Base-by-base conservation (phyloP, 129 eudicot genomes). In the Sambucus nigra region DNA sequence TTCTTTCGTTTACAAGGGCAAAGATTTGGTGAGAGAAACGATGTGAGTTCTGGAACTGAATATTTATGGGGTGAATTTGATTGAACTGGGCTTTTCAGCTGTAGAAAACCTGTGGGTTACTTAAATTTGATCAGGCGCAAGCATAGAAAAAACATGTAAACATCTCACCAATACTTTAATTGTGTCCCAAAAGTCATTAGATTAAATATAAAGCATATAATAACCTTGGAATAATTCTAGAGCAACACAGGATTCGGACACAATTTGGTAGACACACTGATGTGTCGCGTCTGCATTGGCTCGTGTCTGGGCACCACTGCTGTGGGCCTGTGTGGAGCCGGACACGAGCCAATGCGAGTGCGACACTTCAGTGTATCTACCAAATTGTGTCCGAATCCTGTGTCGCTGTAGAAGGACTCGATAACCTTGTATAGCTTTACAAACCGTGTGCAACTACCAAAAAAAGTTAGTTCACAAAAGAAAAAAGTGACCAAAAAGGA, bases 1-100 rank as follows among this genome's bases (percentile, higher is more conserved):
- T 76, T 71, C 64, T 70, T 82, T 53, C 73, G 71, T 66, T 64
- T 82, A 47, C 59, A 59, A 22, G 63, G 53, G 63, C 73, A 59
- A 25, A 76, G 69, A 40, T 76, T 87, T 60, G 69, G 77, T 9
- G 76, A 69, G 15, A 86, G 60, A 67, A 82, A 72, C 31, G 96
- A 46, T 57, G 86, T 68, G 1, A 85, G 66, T 33, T 81, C 73
- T 7, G 71, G 60, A 31, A 69, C 55, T 5, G 80, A 57, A 41
- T 71, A 42, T 66, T 67, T 81, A 57, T 70, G 70, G 55, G 57
- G 69, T 21, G 92, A 61, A 29, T 76, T 45, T 44, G 94, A 72
- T 22, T 69, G 69, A 20, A 69, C 73, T 42, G 96, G 96, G 76
- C 86, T 91, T 75, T 82, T 92, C 24, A 82, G 66, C 74, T 84